A percentile compares a stretch with the other conserved stretches of the same genome.
phyloP scores from a whole-genome alignment of 345 rosid species.

The Pistacia vera region DNA sequence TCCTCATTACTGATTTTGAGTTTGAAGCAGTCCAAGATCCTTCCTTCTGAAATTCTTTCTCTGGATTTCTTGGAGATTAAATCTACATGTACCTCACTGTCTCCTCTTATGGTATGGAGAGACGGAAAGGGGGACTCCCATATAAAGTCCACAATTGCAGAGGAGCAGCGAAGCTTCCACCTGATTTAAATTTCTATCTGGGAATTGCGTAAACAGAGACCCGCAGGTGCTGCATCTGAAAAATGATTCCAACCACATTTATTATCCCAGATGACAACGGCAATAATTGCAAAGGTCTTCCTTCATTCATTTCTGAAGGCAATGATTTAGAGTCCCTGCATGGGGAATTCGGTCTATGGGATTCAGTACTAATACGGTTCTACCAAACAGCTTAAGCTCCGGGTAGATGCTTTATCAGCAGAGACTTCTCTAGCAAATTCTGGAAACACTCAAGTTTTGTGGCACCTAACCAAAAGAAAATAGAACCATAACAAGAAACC shows the following conservation, averaged over 20 bases:
- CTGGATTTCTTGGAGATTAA: slow-evolving; percentile 20
- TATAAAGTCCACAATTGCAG: slow-evolving; percentile 25
- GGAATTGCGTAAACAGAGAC: slow-evolving; percentile 21
- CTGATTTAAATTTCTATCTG: slow-evolving; percentile 10
- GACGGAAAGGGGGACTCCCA: slow-evolving; percentile 26
- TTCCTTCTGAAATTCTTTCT: slow-evolving; percentile 40
- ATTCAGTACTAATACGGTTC: slow-evolving; percentile 53
- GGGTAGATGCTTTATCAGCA: slow-evolving; percentile 35
- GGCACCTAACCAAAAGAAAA: slow-evolving; percentile 29
- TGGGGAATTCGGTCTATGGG: slow-evolving; percentile 35
- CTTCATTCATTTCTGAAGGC: slow-evolving; percentile 13
- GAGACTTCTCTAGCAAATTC: slow-evolving; percentile 26
- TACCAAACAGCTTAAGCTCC: slow-evolving; percentile 70
- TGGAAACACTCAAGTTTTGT: slow-evolving; percentile 40
- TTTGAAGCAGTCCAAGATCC: slow-evolving; percentile 62
- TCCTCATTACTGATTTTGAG: slow-evolving; percentile 45
- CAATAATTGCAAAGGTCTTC: slow-evolving; percentile 38
- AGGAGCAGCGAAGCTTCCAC: slow-evolving; percentile 19
- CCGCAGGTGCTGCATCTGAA: slow-evolving; percentile 4
- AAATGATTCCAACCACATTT: slow-evolving; percentile 18
- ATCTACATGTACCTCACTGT: background rate
- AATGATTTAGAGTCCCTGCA: slow-evolving; percentile 16
- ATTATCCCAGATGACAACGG: slow-evolving; percentile 15
- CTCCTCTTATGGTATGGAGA: slow-evolving; percentile 18
- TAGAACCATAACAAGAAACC: background rate